phyloP scores from a whole-genome alignment of 352 stramenopile genomes.

The Pythium pyrilobum region DNA sequence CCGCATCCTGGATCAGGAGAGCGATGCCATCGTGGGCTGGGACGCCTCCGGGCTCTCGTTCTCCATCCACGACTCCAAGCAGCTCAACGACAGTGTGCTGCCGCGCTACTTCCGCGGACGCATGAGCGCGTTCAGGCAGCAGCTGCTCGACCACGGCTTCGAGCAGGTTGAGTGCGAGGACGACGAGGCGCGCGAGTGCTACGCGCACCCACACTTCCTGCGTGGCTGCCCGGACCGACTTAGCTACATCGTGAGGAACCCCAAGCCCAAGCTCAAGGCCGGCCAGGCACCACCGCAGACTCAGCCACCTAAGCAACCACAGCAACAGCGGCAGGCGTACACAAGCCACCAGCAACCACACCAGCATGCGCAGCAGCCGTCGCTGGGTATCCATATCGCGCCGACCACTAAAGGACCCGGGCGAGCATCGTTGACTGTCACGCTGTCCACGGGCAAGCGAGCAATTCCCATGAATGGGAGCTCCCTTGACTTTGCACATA shows the following conservation, averaged over 20 bases:
- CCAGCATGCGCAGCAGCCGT: background rate
- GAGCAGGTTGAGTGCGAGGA: slow-evolving; percentile 56
- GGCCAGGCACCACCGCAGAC: slow-evolving; percentile 1
- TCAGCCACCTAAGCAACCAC: background rate
- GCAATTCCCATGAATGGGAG: slow-evolving; percentile 9
- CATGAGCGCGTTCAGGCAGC: slow-evolving; percentile 67
- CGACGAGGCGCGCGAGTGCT: slow-evolving; percentile 43
- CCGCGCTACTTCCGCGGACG: slow-evolving; percentile 66
- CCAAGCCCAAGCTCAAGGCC: slow-evolving; percentile 34
- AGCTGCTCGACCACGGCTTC: slow-evolving; percentile 73
- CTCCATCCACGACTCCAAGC: slow-evolving; percentile 55
- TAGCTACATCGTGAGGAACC: slow-evolving; percentile 48
- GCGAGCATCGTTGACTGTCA: slow-evolving; percentile 38
- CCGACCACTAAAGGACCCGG: slow-evolving; percentile 2
- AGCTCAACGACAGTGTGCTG: slow-evolving; percentile 52
- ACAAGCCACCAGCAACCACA: background rate
- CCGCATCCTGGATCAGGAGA: slow-evolving; percentile 74
- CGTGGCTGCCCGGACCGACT: slow-evolving; percentile 41
- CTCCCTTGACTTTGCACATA: background rate
- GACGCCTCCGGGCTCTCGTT: slow-evolving; percentile 50
- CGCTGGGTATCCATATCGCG: slow-evolving; percentile 13
- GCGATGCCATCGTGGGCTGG: slow-evolving; percentile 52
- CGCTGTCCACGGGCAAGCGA: slow-evolving; percentile 28
- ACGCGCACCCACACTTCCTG: slow-evolving; percentile 50
- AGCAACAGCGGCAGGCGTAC: slow-evolving; percentile 2